Base-by-base conservation (phyloP, 2,329 filamentous ascomycete species). In the Cercospora sojina region DNA sequence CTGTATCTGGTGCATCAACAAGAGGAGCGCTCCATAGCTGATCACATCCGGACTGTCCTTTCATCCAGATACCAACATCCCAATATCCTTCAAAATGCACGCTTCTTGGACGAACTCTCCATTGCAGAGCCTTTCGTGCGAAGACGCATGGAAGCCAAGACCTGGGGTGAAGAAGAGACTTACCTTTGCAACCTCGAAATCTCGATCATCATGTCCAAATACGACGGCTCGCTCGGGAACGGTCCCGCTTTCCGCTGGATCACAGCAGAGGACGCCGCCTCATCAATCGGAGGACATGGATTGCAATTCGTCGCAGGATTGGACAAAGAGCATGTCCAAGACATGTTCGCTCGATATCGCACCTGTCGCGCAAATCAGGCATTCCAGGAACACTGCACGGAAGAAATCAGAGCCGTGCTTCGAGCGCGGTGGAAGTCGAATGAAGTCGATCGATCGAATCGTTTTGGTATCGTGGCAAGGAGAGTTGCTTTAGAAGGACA, bases 201-300 rank as follows among this genome's bases (percentile, higher is more conserved):
- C 10, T 63, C 59, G 3, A 62, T 66, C 13, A 55, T 66, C 12
- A 63, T 66, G 60, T 64, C 60, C 12, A 67, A 67, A n/a, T 67
- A 47, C 47, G 60, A 67, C 13, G 64, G 64, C 16, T 64, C 64
- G 13, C n/a, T 67, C 3, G 64, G 64, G 1, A 67, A 55, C n/a
- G 64, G 64, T 13, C 55, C 60, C 5, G 60, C 64, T 23, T 64
- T 59, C n/a, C 64, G 64, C 23, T 67, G 64, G 64, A 57, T 59
- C 38, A 60, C 55, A 9, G 41, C 56, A 0, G n/a, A 13, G 1
- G 60, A 67, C 8, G 47, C 49, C 6, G 55, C 55, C 5, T 61
- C 20, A 31, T 25, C 51, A 2, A 53, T 53, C 23, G 47, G 47
- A 1, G 47, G 53, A 12, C 27, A 60, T 6, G 49, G 41, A 23